A percentile compares a stretch with the other conserved stretches of the same genome.
These are phyloP conservation scores for Sequoia sempervirens DNA, from an alignment of 75 land plant genomes.

Conservation along the genomic window DNA sequence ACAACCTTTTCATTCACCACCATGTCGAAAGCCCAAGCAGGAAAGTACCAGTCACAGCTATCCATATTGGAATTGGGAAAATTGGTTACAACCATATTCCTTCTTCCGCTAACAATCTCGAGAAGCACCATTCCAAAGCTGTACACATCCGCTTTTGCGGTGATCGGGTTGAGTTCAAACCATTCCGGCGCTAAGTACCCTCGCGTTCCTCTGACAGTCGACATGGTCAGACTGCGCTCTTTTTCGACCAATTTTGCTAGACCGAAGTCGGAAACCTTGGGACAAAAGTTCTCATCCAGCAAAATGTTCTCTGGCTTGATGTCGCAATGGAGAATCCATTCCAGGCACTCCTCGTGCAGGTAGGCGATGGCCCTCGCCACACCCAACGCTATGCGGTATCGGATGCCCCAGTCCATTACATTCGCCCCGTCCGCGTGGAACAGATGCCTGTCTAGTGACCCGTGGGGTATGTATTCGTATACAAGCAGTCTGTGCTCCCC, in stretches of 20 bases:
- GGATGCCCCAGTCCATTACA: constrained; percentile 7
- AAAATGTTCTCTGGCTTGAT: constrained; percentile 27
- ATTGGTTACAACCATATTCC: constrained; percentile 19
- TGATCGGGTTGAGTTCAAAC: not conserved
- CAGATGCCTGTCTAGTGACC: constrained; percentile 32
- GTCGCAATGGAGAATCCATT: constrained; percentile 21
- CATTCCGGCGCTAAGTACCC: constrained; percentile 25
- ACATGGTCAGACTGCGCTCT: constrained; percentile 10
- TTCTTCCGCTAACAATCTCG: constrained; percentile 52
- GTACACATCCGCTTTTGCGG: constrained; percentile 68
- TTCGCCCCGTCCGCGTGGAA: constrained; percentile 5
- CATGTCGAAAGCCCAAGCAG: constrained; percentile 50
- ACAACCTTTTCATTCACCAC: constrained; percentile 40
- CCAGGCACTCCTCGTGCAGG: constrained; percentile 29
- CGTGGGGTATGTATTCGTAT: constrained; percentile 52
- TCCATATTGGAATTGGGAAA: constrained; percentile 10
- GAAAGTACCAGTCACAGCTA: constrained; percentile 50
- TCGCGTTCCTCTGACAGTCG: constrained; percentile 12
- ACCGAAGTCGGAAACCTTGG: constrained; percentile 28
- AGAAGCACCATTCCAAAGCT: constrained; percentile 77
- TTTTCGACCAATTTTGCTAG: constrained; percentile 19
- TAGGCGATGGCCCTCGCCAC: constrained; percentile 23
- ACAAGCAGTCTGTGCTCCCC: constrained; percentile 38
- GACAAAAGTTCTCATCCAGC: constrained; percentile 18
- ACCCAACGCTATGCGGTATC: constrained; percentile 22